Evolutionary conservation across 352 stramenopile genomes (phyloP).

Genomic region (Pythium rhizo-oryzae): DNA sequence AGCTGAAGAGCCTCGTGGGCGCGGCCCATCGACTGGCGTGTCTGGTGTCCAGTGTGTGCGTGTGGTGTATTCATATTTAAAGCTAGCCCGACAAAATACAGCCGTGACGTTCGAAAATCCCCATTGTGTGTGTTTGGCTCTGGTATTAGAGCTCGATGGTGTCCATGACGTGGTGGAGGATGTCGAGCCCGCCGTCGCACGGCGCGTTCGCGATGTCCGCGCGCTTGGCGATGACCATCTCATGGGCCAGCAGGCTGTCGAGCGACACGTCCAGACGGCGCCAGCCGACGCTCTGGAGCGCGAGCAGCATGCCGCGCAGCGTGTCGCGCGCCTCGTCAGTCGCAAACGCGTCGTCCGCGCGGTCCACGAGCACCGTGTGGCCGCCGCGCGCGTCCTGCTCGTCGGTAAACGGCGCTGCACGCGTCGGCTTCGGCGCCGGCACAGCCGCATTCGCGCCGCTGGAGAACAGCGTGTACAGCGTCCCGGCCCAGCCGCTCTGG

Average conservation of each 20-base stretch:
- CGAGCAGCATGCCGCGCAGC: conserved; percentile 75
- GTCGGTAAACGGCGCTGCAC: too few relatives aligned
- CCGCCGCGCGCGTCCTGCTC: neutral
- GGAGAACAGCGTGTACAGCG: conserved; percentile 16
- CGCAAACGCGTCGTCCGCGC: conserved; percentile 63
- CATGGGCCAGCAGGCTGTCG: conserved; percentile 65
- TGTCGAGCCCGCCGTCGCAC: conserved; percentile 58
- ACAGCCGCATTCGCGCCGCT: too few relatives aligned
- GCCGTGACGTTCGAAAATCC: too few relatives aligned
- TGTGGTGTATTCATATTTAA: too few relatives aligned
- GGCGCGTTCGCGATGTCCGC: conserved; percentile 56
- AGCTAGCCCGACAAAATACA: too few relatives aligned
- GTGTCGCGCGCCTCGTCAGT: conserved; percentile 62
- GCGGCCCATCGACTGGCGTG: too few relatives aligned
- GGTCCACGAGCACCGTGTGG: conserved; percentile 57
- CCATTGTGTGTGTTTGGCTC: too few relatives aligned
- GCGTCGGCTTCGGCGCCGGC: too few relatives aligned
- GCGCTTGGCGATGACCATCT: conserved; percentile 84
- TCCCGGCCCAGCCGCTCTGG: too few relatives aligned
- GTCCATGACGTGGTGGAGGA: conserved; percentile 81
- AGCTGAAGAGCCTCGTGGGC: too few relatives aligned
- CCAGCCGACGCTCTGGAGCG: conserved; percentile 74
- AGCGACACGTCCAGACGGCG: conserved; percentile 76
- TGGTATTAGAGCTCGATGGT: conserved; percentile 67
- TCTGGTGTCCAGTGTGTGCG: too few relatives aligned